These are phyloP conservation scores for Pseudocercospora pini-densiflorae DNA, from an alignment of 2,329 filamentous ascomycete species.

Conservation along the genomic window DNA sequence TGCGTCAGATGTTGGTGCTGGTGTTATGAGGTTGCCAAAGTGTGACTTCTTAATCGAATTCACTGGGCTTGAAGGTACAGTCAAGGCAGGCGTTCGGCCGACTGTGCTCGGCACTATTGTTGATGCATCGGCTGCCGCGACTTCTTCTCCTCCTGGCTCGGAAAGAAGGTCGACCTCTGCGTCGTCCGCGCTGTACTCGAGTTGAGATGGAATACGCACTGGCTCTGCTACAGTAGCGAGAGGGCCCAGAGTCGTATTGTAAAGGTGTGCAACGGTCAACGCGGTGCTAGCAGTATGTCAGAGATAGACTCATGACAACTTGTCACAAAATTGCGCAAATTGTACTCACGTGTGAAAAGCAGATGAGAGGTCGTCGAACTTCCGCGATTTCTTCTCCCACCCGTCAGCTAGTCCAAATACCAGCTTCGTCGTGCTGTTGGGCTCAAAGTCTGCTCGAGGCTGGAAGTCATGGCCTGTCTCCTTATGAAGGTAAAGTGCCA, in stretches of 20 bases:
- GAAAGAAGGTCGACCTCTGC: slow-evolving; percentile 6
- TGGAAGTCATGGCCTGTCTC: slow-evolving; percentile 46
- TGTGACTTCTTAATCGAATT: background rate
- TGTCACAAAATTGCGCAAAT: background rate
- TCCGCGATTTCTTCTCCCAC: slow-evolving; percentile 44
- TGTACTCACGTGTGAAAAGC: slow-evolving; percentile 46
- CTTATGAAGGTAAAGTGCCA: slow-evolving; percentile 53
- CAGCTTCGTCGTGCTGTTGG: slow-evolving; percentile 37
- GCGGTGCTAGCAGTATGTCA: slow-evolving; percentile 25
- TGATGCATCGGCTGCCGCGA: background rate
- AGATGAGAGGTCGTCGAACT: slow-evolving; percentile 41
- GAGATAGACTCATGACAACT: background rate
- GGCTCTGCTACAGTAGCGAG: slow-evolving; percentile 10
- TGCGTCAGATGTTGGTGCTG: slow-evolving; percentile 13
- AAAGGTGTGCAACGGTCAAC: slow-evolving; percentile 29
- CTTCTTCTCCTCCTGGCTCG: background rate
- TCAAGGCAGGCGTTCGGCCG: slow-evolving; percentile 16
- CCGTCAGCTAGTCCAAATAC: slow-evolving; percentile 44
- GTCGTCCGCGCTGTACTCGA: slow-evolving; percentile 12
- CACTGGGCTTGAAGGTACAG: background rate
- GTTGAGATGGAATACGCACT: slow-evolving; percentile 16
- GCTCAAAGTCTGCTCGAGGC: slow-evolving; percentile 46
- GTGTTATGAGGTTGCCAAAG: slow-evolving; percentile 3
- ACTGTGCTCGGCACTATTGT: slow-evolving; percentile 13
- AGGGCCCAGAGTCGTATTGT: slow-evolving; percentile 12